These are phyloP conservation scores for Trichoderma hamatum DNA, from an alignment of 2,329 filamentous ascomycete species.

Conservation along the genomic window DNA sequence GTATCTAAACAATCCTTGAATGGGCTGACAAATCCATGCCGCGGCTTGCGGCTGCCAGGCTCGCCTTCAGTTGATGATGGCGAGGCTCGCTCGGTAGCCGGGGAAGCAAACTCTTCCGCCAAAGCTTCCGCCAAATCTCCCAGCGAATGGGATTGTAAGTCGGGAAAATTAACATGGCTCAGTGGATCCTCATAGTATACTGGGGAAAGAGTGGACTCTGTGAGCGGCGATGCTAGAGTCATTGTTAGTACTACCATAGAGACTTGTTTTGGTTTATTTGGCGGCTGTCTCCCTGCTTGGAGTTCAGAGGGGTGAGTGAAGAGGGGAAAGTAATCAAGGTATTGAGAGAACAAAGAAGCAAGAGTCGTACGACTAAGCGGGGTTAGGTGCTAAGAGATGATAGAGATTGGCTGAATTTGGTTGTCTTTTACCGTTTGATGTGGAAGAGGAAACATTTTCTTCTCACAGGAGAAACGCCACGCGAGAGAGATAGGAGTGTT, in stretches of 20 bases:
- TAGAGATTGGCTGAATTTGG: neutral
- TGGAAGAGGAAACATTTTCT: neutral
- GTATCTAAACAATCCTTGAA: slow-evolving; percentile 40
- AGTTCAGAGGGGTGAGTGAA: neutral
- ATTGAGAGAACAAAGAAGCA: neutral
- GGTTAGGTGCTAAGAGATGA: neutral
- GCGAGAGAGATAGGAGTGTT: neutral
- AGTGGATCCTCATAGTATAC: slow-evolving; percentile 15
- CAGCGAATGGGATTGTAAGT: slow-evolving; percentile 28
- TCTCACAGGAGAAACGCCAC: neutral
- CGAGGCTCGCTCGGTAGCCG: slow-evolving; percentile 6
- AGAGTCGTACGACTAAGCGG: neutral
- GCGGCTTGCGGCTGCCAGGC: slow-evolving; percentile 20
- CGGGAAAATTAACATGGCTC: neutral
- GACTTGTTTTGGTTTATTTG: neutral
- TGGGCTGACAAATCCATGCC: slow-evolving; percentile 35
- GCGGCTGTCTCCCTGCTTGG: neutral
- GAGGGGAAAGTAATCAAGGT: neutral
- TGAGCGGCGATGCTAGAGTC: slow-evolving; percentile 34
- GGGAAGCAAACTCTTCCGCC: neutral
- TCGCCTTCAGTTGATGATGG: slow-evolving; percentile 24
- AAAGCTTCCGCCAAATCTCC: slow-evolving; percentile 26
- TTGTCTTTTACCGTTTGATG: neutral
- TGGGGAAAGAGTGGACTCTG: slow-evolving; percentile 30
- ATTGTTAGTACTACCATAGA: slow-evolving; percentile 39